Conservation (phyloP, 768 basidiomycete species). For the Heimioporus sp. region DNA sequence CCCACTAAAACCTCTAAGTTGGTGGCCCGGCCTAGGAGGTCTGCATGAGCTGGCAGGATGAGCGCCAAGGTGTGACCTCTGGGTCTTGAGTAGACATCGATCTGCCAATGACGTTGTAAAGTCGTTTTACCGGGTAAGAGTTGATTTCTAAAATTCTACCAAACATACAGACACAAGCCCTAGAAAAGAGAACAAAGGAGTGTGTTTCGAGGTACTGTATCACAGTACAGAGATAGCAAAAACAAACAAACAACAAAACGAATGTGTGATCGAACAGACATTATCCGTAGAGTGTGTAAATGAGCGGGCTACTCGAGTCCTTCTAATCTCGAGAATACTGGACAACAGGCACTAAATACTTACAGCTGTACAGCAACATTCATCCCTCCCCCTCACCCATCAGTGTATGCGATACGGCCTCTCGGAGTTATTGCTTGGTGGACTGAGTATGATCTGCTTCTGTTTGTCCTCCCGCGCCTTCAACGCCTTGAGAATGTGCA, state of each 20-base stretch:
- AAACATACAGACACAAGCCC: constrained; percentile 4
- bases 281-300: too few species aligned
- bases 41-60: too few species aligned
- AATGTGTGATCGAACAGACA: constrained; percentile 1
- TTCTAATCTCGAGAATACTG: neutral
- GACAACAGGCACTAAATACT: too few species aligned
- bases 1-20: too few species aligned
- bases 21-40: too few species aligned
- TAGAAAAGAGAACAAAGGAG: constrained; percentile 2
- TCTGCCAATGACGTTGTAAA: too few species aligned
- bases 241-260: neutral
- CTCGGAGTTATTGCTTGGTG: constrained; percentile 34
- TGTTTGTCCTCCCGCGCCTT: constrained; percentile 82
- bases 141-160: too few species aligned
- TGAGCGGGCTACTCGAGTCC: constrained; percentile 19
- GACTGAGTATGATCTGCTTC: constrained; percentile 51
- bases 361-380: too few species aligned
- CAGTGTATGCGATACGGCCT: constrained; percentile 10
- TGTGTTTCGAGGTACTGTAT: neutral
- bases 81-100: too few species aligned
- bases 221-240: neutral
- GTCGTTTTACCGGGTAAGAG: too few species aligned
- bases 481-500: constrained; percentile 74
- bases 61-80: too few species aligned
- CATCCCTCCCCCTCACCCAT: neutral